phyloP scores from a whole-genome alignment of 257 asterid species.

The Primulina tabacum region DNA sequence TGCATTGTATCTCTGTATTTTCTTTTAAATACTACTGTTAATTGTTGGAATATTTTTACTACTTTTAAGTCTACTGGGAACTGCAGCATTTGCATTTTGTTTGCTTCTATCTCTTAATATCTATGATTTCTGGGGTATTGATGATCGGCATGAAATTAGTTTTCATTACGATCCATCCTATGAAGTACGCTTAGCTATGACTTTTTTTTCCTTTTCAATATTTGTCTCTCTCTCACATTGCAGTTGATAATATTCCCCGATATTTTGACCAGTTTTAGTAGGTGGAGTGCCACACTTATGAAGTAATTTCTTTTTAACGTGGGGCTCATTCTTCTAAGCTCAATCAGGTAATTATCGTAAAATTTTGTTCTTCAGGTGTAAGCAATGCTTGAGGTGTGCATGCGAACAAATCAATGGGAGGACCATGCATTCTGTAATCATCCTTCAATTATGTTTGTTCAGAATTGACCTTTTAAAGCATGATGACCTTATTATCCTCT shows the following conservation, averaged over 20 bases:
- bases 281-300: constrained; percentile 97
- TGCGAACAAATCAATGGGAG: no score
- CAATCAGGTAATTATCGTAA: constrained; percentile 65
- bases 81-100: constrained; percentile 93
- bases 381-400: constrained; percentile 4
- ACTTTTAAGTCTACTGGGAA: constrained; percentile 86
- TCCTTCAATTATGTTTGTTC: no score
- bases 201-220: not conserved
- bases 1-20: constrained; percentile 14
- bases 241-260: constrained; percentile 17
- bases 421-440: no score
- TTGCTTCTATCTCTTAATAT: constrained; percentile 93
- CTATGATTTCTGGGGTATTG: constrained; percentile 96
- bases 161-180: constrained; percentile 94
- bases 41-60: constrained; percentile 23
- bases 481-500: no score
- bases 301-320: constrained; percentile 89
- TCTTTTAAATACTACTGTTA: constrained; percentile 9
- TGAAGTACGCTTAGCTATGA: constrained; percentile 57
- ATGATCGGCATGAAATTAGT: constrained; percentile 92
- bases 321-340: constrained; percentile 88
- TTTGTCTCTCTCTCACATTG: constrained; percentile 1
- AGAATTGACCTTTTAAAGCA: no score
- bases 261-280: constrained; percentile 28
- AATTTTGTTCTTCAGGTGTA: constrained; percentile 20